Evolutionary conservation across 2,329 filamentous ascomycete genomes (phyloP).

Genomic region (Hymenoscyphus infarciens): DNA sequence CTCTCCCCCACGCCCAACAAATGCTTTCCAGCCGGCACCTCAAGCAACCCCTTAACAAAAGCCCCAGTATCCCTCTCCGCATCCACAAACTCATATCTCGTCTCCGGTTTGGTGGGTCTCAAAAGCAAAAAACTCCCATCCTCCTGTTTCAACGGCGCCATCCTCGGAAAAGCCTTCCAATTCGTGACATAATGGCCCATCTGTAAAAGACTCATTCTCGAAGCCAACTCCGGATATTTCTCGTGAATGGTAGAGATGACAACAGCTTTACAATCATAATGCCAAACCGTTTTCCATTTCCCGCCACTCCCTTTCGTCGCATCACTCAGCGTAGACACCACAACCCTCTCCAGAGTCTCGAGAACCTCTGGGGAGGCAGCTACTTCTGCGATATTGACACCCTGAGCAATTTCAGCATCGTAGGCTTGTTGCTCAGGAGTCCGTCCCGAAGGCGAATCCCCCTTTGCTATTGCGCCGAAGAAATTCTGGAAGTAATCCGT

Average conservation of each 20-base stretch:
- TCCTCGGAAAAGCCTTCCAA: slow-evolving; percentile 18
- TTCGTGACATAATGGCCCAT: slow-evolving; percentile 37
- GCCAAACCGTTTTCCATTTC: slow-evolving; percentile 38
- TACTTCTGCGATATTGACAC: slow-evolving; percentile 36
- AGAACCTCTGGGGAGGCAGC: slow-evolving; percentile 28
- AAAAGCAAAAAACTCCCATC: too few relatives aligned
- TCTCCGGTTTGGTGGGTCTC: too few relatives aligned
- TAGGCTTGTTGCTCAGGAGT: slow-evolving; percentile 38
- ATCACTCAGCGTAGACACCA: slow-evolving; percentile 39
- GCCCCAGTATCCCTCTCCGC: too few relatives aligned
- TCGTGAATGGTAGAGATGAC: slow-evolving; percentile 30
- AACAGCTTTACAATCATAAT: slow-evolving; percentile 39
- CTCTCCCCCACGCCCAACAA: too few relatives aligned
- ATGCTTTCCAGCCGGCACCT: too few relatives aligned
- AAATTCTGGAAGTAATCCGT: slow-evolving; percentile 37
- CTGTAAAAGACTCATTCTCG: slow-evolving; percentile 35
- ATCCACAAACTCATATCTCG: too few relatives aligned
- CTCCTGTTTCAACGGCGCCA: too few relatives aligned
- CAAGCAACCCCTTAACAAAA: too few relatives aligned
- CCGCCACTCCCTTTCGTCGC: slow-evolving; percentile 37
- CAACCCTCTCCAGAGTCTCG: slow-evolving; percentile 36
- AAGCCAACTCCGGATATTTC: slow-evolving; percentile 28
- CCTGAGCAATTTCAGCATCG: slow-evolving; percentile 39
- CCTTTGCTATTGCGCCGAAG: slow-evolving; percentile 24
- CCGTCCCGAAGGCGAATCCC: neutral